These are phyloP conservation scores for Arthrinium phaeospermum DNA, from an alignment of 2,329 filamentous ascomycete species.

Conservation along the genomic window DNA sequence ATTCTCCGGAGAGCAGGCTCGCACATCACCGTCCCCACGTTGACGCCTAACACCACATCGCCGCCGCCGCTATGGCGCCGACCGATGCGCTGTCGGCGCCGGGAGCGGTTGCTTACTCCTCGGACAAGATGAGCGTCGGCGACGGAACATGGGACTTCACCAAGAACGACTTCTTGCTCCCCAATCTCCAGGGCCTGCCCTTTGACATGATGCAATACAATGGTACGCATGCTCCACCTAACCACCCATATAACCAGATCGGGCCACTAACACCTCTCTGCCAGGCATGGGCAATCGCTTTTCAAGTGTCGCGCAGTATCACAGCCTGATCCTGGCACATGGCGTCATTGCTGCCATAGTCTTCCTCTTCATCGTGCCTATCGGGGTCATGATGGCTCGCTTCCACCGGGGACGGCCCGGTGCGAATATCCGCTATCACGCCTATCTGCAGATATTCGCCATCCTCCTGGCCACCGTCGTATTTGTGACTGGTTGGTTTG, in stretches of 20 bases:
- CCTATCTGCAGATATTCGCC: conserved; percentile 74
- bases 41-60: conserved; percentile 3
- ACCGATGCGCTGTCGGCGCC: conserved; percentile 68
- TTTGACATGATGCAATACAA: conserved; percentile 86
- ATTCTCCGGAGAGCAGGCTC: conserved; percentile 6
- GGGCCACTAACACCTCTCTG: conserved; percentile 26
- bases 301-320: conserved; percentile 71
- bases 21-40: not conserved
- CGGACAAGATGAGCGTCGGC: conserved; percentile 76
- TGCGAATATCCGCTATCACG: conserved; percentile 70
- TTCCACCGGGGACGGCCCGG: conserved; percentile 71
- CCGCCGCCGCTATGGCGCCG: conserved; percentile 63
- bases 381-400: conserved; percentile 74
- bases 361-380: conserved; percentile 76
- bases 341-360: conserved; percentile 74
- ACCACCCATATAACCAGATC: conserved; percentile 5
- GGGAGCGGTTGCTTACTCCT: conserved; percentile 75
- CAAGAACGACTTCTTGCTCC: conserved; percentile 78
- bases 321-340: conserved; percentile 72
- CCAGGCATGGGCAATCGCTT: conserved; percentile 85
- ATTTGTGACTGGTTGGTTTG: conserved; percentile 78
- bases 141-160: conserved; percentile 84
- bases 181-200: conserved; percentile 77
- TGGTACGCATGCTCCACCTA: conserved; percentile 55
- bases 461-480: conserved; percentile 72